Percentiles rank a stretch among this genome's conserved stretches.
These are phyloP conservation scores for Choanephora cucurbitarum DNA, from an alignment of 371 early-diverging fungal genomes.

Conservation along the genomic window DNA sequence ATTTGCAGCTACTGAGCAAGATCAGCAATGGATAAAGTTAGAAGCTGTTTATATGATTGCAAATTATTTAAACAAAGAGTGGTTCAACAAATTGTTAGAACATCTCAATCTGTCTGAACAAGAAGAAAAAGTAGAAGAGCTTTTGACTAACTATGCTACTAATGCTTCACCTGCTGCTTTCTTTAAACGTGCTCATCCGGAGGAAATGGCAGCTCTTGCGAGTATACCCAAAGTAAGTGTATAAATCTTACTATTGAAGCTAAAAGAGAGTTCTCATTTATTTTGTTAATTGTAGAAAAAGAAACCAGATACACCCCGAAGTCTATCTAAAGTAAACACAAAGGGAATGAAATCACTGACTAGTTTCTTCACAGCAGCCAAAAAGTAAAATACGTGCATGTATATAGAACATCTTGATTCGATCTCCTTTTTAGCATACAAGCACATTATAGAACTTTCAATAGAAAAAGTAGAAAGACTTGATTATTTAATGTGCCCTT, in stretches of 20 bases:
- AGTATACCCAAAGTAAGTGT: constrained; percentile 21
- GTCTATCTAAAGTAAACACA: constrained; percentile 28
- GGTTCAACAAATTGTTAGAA: constrained; percentile 22
- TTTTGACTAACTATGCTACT: constrained; percentile 21
- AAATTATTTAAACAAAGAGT: constrained; percentile 21
- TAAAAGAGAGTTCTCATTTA: no score
- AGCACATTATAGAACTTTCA: no score
- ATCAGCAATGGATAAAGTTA: constrained; percentile 8
- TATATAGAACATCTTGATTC: no score
- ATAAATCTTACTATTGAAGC: no score
- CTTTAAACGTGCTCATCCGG: constrained; percentile 20
- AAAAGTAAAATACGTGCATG: no score
- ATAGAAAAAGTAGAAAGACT: no score
- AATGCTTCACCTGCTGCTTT: constrained; percentile 17
- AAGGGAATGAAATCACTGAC: constrained; percentile 29
- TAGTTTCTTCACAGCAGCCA: constrained; percentile 20
- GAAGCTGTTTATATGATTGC: constrained; percentile 29
- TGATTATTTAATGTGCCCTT: no score
- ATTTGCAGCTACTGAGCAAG: constrained; percentile 4
- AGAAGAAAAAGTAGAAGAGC: constrained; percentile 10
- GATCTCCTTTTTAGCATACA: no score
- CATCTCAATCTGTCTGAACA: background rate
- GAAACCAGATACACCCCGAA: constrained; percentile 23
- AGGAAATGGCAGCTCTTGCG: constrained; percentile 3
- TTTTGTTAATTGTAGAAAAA: constrained; percentile 10